Percentiles rank a stretch among this genome's conserved stretches.
These are phyloP conservation scores for Ceratocystis huliohia DNA, from an alignment of 2,329 filamentous ascomycete species.

Conservation along the genomic window DNA sequence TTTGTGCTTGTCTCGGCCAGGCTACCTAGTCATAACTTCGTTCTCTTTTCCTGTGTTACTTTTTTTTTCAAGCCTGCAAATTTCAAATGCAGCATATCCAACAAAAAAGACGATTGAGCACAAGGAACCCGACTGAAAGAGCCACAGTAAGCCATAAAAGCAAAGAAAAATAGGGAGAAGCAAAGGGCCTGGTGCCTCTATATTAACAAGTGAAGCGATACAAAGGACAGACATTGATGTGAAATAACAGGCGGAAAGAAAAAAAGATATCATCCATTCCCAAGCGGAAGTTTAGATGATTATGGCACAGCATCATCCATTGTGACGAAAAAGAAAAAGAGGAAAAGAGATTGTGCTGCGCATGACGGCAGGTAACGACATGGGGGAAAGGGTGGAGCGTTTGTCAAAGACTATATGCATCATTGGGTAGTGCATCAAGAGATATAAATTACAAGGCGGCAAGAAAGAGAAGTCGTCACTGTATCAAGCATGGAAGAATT, in stretches of 20 bases:
- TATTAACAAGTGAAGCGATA: slow-evolving; percentile 11
- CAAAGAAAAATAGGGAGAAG: not conserved
- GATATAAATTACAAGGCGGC: slow-evolving; percentile 18
- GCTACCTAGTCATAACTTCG: too few species aligned
- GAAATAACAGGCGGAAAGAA: not conserved
- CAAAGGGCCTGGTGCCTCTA: slow-evolving; percentile 5
- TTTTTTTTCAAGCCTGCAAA: too few species aligned
- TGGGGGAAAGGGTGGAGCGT: not conserved
- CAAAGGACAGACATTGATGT: slow-evolving; percentile 4
- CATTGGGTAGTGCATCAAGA: slow-evolving; percentile 1
- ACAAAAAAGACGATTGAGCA: too few species aligned
- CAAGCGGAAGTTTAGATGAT: not conserved
- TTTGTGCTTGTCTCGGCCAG: too few species aligned
- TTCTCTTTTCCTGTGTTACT: too few species aligned
- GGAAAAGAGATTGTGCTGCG: not conserved
- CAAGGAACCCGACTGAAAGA: not conserved
- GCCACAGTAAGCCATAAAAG: not conserved
- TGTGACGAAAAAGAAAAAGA: not conserved
- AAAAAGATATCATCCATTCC: not conserved
- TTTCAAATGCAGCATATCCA: too few species aligned
- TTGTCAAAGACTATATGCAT: slow-evolving; percentile 4
- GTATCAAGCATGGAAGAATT: slow-evolving; percentile 11
- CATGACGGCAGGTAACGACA: not conserved
- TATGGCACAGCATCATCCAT: not conserved
- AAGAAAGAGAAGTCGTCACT: slow-evolving; percentile 17